Evolutionary conservation across 192 early-diverging fungal genomes (phyloP).

Genomic region (Coemansia sp.): DNA sequence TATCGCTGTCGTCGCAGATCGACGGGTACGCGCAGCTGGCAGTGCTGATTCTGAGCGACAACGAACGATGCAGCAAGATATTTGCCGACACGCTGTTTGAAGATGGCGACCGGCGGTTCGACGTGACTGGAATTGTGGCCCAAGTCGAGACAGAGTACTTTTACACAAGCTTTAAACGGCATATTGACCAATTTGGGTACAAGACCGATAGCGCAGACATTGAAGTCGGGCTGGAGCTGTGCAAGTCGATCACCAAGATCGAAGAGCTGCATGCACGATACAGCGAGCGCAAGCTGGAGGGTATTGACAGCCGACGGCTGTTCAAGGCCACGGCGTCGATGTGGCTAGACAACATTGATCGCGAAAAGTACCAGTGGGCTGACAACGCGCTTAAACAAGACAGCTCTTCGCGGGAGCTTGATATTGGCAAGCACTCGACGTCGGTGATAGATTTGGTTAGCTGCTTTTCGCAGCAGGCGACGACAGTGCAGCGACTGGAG

Average conservation of each 20-base stretch:
- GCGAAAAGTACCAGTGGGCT: slow-evolving; percentile 34
- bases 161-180: slow-evolving; percentile 30
- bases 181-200: slow-evolving; percentile 46
- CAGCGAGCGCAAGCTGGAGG: slow-evolving; percentile 14
- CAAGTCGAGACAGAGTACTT: slow-evolving; percentile 48
- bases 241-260: slow-evolving; percentile 30
- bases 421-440: slow-evolving; percentile 51
- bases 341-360: slow-evolving; percentile 46
- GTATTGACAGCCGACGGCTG: slow-evolving; percentile 35
- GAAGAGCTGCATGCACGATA: slow-evolving; percentile 31
- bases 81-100: slow-evolving; percentile 42
- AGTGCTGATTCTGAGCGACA: slow-evolving; percentile 31
- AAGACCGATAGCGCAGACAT: slow-evolving; percentile 22
- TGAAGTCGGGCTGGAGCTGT: slow-evolving; percentile 45
- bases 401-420: slow-evolving; percentile 32
- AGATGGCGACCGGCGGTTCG: slow-evolving; percentile 52
- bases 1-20: slow-evolving; percentile 16
- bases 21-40: slow-evolving; percentile 47
- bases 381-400: slow-evolving; percentile 51
- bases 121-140: slow-evolving; percentile 46
- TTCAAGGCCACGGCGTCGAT: slow-evolving; percentile 32
- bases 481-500: slow-evolving; percentile 28
- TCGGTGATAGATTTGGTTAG: slow-evolving; percentile 53
- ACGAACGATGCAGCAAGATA: slow-evolving; percentile 32
- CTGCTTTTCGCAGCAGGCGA: slow-evolving; percentile 52